Base-by-base conservation (phyloP, 345 rosid species). In the Populus alba region DNA sequence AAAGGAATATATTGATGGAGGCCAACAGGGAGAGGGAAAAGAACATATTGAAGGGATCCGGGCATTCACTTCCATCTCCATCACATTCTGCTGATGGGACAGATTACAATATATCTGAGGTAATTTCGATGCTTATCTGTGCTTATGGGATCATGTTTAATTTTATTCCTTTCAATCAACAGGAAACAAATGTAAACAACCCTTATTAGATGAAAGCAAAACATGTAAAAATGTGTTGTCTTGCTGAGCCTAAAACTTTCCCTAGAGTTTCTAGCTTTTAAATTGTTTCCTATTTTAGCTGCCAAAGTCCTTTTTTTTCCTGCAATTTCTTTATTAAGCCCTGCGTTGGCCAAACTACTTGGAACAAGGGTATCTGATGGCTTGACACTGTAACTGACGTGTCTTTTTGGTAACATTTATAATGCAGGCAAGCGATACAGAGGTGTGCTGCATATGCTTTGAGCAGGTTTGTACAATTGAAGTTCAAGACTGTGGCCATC, bases 391-490 rank as follows among this genome's bases (percentile, higher is more conserved):
- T 49, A 71, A 35, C 80, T 82, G 75, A 84, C 35, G 17, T 31
- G 8, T 68, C 53, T 39, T 49, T 38, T 45, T 16, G 51, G 51
- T 20, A 61, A 70, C 16, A 79, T 51, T 3, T 81, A 43, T 70
- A 22, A 68, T 86, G 84, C 89, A 96, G 99, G 88, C 71, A 61
- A 92, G 93, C 57, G 98, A 97, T 76, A 71, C 88, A 0, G 98
- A 97, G 73, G 73, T 94, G 57, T 97, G 99, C 83, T 92, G 95
- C 83, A 97, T 97, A 83, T 97, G 99, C 87, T 97, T 97, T 75
- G 99, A 97, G 87, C 98, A 94, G 72, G 89, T 86, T 17, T 96
- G 99, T 75, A 94, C 97, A 5, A 96, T 96, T 43, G 98, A 94
- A 89, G 98, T 96, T 6, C 90, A 91, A 77, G 86, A 82, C 80